These are phyloP conservation scores for Crithidia sp. DNA, from an alignment of 208 protist species.

Conservation along the genomic window DNA sequence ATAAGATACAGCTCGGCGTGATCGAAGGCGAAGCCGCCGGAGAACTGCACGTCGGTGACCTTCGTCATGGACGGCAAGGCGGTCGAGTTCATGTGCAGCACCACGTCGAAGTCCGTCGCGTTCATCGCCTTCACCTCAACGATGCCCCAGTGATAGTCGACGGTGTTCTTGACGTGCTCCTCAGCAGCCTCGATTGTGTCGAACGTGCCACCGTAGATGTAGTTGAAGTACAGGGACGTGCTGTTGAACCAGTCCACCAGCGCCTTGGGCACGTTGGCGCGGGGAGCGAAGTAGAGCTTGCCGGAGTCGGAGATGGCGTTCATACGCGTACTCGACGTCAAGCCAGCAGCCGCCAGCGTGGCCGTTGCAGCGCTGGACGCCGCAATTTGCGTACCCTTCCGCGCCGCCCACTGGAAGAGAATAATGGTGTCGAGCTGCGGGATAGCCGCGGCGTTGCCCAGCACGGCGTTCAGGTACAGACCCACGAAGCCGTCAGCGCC, in stretches of 20 bases:
- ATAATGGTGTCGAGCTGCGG: constrained; percentile 57
- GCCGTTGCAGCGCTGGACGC: constrained; percentile 9
- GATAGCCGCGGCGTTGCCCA: constrained; percentile 21
- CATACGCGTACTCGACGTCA: constrained; percentile 32
- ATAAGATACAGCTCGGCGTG: constrained; percentile 46
- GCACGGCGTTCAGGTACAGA: constrained; percentile 33
- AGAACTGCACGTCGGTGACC: constrained; percentile 33
- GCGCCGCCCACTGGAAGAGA: constrained; percentile 55
- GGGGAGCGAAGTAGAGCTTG: constrained; percentile 49
- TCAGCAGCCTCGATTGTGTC: constrained; percentile 43
- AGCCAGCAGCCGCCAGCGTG: constrained; percentile 24
- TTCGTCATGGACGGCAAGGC: constrained; percentile 41
- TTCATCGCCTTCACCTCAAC: constrained; percentile 49
- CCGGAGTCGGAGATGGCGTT: constrained; percentile 49
- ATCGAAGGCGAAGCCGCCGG: constrained; percentile 43
- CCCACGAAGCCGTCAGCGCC: constrained; percentile 8
- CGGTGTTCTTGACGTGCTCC: constrained; percentile 26
- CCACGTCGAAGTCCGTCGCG: constrained; percentile 47
- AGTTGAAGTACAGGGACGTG: constrained; percentile 38
- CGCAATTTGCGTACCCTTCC: constrained; percentile 21
- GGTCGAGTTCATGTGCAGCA: constrained; percentile 46
- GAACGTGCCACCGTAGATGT: constrained; percentile 48
- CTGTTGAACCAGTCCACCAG: constrained; percentile 47
- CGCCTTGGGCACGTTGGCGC: constrained; percentile 9
- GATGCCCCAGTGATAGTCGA: constrained; percentile 41